Evolutionary conservation across 768 basidiomycete genomes (phyloP), one percentile per base, ranked within the genome.

Genomic region (Calocera viscosa): DNA sequence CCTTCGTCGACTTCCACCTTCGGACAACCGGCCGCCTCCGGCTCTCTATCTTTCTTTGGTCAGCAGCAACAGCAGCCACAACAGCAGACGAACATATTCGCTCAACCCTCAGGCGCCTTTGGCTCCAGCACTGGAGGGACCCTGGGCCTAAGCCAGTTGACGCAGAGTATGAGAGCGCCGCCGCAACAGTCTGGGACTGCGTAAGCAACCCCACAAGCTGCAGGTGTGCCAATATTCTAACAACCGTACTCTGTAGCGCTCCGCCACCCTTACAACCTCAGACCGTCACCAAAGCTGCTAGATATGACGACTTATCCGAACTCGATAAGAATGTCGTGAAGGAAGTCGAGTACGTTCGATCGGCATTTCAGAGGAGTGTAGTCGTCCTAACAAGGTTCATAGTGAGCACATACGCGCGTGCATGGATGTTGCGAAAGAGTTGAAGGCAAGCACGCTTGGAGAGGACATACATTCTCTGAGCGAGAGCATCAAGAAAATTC

Each of bases 51-150:
- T 2, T 32, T 60, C 53, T 60, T 60, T 60, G 53, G 53, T 10
- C 53, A 60, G 22, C 53, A 11, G 10, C 53, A 60, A 60, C 53
- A 60, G 53, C 53, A 60, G 22, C 53, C 24, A 5, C 53, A 26
- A 8, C 53, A 60, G 53, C 53, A 60, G 30, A 60, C 53, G 53
- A 60, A 26, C 53, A 16, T 60, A 10, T 60, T 60, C 53, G 53
- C 14, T 11, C 53, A 26, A 19, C 26, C 53, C 10, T 2, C 53
- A 16, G 53, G 53, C 26, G 26, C 53, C 5, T 60, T 60, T 22
- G 53, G 53, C 5, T 11, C 53, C 53, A 60, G 26, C 19, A 60
- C 53, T 10, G 53, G 53, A 8, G 53, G 53, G 11, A 60, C 53
- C 5, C 30, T 60, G 24, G 53, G 53, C 2, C 30, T 60, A 26